These are phyloP conservation scores for Aspergillus spinulosporus DNA, from an alignment of 2,329 filamentous ascomycete genomes.

Conservation along the genomic window DNA sequence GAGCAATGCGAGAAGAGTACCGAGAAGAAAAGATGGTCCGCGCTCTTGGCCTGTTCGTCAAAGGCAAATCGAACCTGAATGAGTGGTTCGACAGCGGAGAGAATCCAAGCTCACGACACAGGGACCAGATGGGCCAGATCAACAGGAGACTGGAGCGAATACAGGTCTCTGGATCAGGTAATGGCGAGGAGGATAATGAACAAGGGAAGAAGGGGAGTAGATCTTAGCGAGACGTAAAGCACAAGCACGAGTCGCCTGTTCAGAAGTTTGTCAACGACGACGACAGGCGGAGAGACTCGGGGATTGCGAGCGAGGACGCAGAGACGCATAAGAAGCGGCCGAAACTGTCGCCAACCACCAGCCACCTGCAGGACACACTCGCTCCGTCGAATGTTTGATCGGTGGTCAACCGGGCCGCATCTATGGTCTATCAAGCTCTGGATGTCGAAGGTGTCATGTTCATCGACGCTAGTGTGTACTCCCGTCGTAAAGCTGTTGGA, in stretches of 20 bases:
- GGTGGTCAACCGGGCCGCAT: constrained; percentile 21
- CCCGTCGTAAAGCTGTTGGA: background rate
- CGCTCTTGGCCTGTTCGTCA: constrained; percentile 24
- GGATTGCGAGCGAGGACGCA: background rate
- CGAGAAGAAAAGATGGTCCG: constrained; percentile 27
- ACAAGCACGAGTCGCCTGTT: background rate
- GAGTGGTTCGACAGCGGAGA: constrained; percentile 20
- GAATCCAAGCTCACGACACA: background rate
- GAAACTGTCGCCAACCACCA: constrained; percentile 3
- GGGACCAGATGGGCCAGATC: background rate
- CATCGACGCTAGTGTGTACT: constrained; percentile 21
- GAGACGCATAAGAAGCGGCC: background rate
- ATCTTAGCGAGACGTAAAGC: background rate
- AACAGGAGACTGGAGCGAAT: background rate
- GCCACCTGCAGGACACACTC: constrained; percentile 16
- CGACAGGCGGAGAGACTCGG: background rate
- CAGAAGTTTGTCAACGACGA: background rate
- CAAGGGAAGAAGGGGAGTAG: background rate
- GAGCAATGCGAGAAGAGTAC: constrained; percentile 24
- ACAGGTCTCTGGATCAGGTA: background rate
- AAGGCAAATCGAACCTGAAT: constrained; percentile 22
- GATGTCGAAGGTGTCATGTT: constrained; percentile 25
- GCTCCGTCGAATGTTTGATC: constrained; percentile 17
- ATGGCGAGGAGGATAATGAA: background rate
- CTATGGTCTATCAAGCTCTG: constrained; percentile 22